These are phyloP conservation scores for Pichia occidentalis DNA, from an alignment of 805 yeast genomes.

Conservation along the genomic window DNA sequence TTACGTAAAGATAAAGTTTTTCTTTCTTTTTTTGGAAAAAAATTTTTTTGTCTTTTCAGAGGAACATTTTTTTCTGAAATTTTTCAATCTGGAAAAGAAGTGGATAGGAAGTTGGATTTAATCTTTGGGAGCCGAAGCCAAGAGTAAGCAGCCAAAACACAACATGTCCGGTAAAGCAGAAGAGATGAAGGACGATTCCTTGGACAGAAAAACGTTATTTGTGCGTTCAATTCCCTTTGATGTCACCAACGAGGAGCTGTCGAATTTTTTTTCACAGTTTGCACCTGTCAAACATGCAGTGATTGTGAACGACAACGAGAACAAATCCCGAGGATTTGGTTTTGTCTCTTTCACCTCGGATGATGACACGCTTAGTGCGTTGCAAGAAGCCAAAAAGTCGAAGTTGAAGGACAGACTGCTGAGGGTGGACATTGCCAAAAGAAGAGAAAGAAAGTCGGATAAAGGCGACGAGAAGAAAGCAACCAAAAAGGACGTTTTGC, in stretches of 20 bases:
- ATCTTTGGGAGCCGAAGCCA: too few species aligned
- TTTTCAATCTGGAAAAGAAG: too few species aligned
- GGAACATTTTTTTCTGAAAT: too few species aligned
- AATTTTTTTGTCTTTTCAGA: too few species aligned
- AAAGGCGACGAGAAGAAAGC: conserved; percentile 32
- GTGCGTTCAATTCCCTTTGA: conserved; percentile 78
- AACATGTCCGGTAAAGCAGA: background rate
- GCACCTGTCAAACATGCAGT: conserved; percentile 96
- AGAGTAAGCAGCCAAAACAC: background rate
- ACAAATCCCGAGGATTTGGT: conserved; percentile 88
- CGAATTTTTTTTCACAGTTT: conserved; percentile 82
- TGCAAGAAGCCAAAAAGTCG: conserved; percentile 55
- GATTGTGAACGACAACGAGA: conserved; percentile 70
- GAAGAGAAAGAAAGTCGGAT: conserved; percentile 68
- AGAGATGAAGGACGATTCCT: conserved; percentile 22
- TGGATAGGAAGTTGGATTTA: too few species aligned
- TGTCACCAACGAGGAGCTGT: conserved; percentile 74
- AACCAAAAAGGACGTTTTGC: conserved; percentile 2
- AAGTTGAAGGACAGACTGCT: conserved; percentile 63
- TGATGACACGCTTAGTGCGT: conserved; percentile 76
- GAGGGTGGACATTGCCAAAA: conserved; percentile 81
- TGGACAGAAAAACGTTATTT: conserved; percentile 64
- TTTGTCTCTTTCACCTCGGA: conserved; percentile 83
- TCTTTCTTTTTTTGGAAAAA: too few species aligned
- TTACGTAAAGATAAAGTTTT: too few species aligned